Evolutionary conservation across 305 asterid genomes (phyloP).

Genomic region (Solanum hybrid): DNA sequence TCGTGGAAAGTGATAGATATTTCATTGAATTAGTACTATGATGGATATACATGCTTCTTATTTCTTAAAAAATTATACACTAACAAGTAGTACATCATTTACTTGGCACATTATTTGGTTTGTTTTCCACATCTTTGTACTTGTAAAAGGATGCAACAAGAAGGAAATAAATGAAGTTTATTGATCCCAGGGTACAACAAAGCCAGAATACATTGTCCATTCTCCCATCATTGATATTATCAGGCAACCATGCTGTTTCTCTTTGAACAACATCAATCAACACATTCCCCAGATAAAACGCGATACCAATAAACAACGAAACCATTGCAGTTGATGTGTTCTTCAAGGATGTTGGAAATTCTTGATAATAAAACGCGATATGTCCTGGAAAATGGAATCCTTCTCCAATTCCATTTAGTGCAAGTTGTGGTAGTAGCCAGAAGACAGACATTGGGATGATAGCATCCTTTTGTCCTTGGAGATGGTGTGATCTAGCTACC

Average conservation of each 20-base stretch:
- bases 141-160: slow-evolving; percentile 37
- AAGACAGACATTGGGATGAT: slow-evolving; percentile 45
- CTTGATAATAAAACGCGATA: slow-evolving; percentile 50
- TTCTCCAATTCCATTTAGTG: slow-evolving; percentile 62
- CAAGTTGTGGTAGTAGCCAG: slow-evolving; percentile 68
- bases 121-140: slow-evolving; percentile 22
- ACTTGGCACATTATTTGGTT: slow-evolving; percentile 5
- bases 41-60: not conserved
- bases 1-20: not conserved
- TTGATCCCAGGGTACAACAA: slow-evolving; percentile 30
- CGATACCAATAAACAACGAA: slow-evolving; percentile 57
- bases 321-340: slow-evolving; percentile 58
- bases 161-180: slow-evolving; percentile 46
- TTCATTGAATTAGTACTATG: not conserved
- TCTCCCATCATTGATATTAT: slow-evolving; percentile 55
- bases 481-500: not conserved
- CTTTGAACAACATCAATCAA: slow-evolving; percentile 35
- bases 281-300: slow-evolving; percentile 46
- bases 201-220: slow-evolving; percentile 67
- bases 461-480: not conserved
- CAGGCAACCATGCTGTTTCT: slow-evolving; percentile 57
- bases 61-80: not conserved
- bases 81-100: not conserved
- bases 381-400: slow-evolving; percentile 74
- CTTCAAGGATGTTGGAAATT: slow-evolving; percentile 51